A percentile compares a stretch with the other conserved stretches of the same genome.
Conservation (phyloP, 2,329 filamentous ascomycete species). For the Diplodia intermedia region DNA sequence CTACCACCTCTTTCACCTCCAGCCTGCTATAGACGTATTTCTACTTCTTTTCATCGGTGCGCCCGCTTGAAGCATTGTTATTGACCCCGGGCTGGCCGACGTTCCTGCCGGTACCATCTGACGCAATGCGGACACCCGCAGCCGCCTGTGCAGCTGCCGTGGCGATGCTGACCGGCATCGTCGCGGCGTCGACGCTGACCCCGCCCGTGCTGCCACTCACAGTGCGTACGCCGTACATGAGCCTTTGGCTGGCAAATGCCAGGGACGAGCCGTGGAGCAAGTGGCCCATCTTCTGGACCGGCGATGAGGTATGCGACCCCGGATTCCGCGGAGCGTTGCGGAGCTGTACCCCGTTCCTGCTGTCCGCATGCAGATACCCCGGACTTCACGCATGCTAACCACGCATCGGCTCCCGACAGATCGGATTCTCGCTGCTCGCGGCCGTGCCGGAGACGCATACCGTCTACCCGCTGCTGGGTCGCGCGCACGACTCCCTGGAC, state of each 20-base stretch:
- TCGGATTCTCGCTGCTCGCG: constrained; percentile 70
- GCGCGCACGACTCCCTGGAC: constrained; percentile 68
- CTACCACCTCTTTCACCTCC: constrained; percentile 11
- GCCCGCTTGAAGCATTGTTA: constrained; percentile 8
- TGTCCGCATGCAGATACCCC: constrained; percentile 21
- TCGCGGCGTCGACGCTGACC: constrained; percentile 60
- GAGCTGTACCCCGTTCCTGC: constrained; percentile 15
- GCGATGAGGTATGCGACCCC: constrained; percentile 60
- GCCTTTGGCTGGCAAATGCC: constrained; percentile 67
- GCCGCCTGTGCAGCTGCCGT: constrained; percentile 37
- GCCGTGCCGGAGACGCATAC: constrained; percentile 65
- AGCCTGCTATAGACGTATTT: neutral
- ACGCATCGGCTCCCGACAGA: constrained; percentile 41
- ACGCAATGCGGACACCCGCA: constrained; percentile 42
- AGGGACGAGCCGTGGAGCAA: constrained; percentile 77
- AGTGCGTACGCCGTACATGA: constrained; percentile 60
- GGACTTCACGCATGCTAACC: constrained; percentile 26
- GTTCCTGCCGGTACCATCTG: constrained; percentile 22
- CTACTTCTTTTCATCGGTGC: constrained; percentile 1
- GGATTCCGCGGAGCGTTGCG: constrained; percentile 22
- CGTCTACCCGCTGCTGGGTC: constrained; percentile 69
- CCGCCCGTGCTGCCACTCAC: constrained; percentile 61
- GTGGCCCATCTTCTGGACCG: constrained; percentile 89
- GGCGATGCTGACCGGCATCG: constrained; percentile 52
- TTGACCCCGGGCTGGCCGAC: neutral